These are phyloP conservation scores for Paradendryphiella salina DNA, from an alignment of 2,329 filamentous ascomycete genomes.

Conservation along the genomic window DNA sequence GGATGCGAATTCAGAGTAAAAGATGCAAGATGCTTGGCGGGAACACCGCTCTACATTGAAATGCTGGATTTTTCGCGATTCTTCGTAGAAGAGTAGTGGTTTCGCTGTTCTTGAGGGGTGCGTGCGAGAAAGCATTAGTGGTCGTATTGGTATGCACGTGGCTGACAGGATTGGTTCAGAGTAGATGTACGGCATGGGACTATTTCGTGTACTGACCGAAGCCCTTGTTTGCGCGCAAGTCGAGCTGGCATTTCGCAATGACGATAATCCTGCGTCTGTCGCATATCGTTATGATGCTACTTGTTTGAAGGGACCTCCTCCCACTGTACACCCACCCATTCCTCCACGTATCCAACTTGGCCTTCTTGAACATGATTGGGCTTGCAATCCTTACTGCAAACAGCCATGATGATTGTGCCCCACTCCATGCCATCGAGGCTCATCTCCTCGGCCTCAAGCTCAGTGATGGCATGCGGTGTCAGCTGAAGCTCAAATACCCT, in stretches of 20 bases:
- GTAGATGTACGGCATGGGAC: too few relatives aligned
- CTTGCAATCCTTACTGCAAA: constrained; percentile 79
- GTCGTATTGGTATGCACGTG: too few relatives aligned
- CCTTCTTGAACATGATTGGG: constrained; percentile 61
- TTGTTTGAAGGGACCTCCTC: constrained; percentile 64
- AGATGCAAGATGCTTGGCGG: background rate
- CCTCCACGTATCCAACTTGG: constrained; percentile 79
- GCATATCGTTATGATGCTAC: background rate
- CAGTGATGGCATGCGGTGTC: constrained; percentile 84
- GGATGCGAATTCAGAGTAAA: background rate
- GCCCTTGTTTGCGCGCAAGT: too few relatives aligned
- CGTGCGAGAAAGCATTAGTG: background rate
- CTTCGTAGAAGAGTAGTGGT: background rate
- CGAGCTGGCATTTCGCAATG: too few relatives aligned
- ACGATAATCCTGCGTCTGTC: too few relatives aligned
- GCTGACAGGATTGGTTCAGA: too few relatives aligned
- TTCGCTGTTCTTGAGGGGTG: background rate
- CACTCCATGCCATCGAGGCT: constrained; percentile 88
- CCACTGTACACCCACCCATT: constrained; percentile 99
- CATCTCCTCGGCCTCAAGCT: constrained; percentile 76
- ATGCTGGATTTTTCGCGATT: background rate
- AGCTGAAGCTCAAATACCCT: constrained; percentile 91
- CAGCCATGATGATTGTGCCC: constrained; percentile 87
- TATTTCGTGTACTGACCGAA: too few relatives aligned
- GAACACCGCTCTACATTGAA: background rate